Conservation (phyloP, 2,329 filamentous ascomycete genomes). For the Cercospora sp. region DNA sequence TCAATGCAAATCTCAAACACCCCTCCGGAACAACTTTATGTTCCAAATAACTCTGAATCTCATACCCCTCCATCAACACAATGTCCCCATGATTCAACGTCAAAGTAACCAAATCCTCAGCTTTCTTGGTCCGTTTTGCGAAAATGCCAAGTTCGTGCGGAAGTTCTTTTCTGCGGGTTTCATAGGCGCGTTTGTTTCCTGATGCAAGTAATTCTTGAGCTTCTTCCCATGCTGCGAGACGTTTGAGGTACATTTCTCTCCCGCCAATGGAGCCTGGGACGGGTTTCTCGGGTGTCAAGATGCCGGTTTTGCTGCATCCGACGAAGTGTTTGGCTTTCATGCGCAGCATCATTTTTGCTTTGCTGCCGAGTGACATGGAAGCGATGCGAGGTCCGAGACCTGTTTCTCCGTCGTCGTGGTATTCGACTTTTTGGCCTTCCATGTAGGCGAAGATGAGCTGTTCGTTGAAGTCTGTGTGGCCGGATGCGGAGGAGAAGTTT, state of each 20-base stretch:
- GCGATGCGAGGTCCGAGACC: slow-evolving; percentile 64
- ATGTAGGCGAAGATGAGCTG: slow-evolving; percentile 64
- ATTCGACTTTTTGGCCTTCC: slow-evolving; percentile 61
- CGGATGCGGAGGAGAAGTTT: slow-evolving; percentile 39
- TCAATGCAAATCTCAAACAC: slow-evolving; percentile 58
- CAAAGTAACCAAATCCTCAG: slow-evolving; percentile 45
- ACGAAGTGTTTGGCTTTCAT: slow-evolving; percentile 55
- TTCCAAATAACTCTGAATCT: slow-evolving; percentile 62
- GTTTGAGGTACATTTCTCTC: slow-evolving; percentile 37
- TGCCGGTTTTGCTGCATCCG: slow-evolving; percentile 39
- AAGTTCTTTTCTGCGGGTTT: slow-evolving; percentile 36
- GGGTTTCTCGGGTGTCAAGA: slow-evolving; percentile 38
- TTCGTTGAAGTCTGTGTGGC: slow-evolving; percentile 59
- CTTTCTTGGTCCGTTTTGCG: slow-evolving; percentile 36
- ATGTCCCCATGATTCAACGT: slow-evolving; percentile 64
- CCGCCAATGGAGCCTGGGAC: slow-evolving; percentile 26
- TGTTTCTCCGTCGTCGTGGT: slow-evolving; percentile 66
- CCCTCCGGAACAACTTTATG: slow-evolving; percentile 56
- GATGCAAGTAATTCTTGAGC: slow-evolving; percentile 30
- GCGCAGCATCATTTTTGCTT: slow-evolving; percentile 59
- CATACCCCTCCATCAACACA: slow-evolving; percentile 61
- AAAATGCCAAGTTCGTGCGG: slow-evolving; percentile 42
- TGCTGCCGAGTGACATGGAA: slow-evolving; percentile 60
- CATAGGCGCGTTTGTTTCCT: slow-evolving; percentile 29
- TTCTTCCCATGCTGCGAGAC: slow-evolving; percentile 36